Evolutionary conservation across 768 basidiomycete genomes (phyloP), one percentile per base, ranked within the genome.

Genomic region (Russula sp.): DNA sequence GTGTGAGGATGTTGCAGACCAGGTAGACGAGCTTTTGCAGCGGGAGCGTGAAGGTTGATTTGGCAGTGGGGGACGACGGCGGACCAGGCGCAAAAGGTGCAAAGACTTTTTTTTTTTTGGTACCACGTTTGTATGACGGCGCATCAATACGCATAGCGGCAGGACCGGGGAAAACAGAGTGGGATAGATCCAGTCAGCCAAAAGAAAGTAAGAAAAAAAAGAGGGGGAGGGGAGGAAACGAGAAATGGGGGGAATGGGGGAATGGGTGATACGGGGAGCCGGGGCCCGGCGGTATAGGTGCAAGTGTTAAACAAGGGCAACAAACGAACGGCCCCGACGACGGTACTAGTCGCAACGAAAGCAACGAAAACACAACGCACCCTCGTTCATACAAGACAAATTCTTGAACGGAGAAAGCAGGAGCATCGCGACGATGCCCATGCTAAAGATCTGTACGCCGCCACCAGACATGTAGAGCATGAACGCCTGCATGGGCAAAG

Each of bases 391-490:
- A 9, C 81, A 83, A 58, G 84, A 82, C 14, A 94, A 73, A 60
- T 92, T 94, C 75, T 89, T 92, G 76, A 96, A 86, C 0, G 95
- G 95, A 11, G 84, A 82, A 63, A 92, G 78, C 63, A 98, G 82
- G 14, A 98, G 81, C 92, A 95, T 94, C 72, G 93, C 88, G 24
- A 98, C 89, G 74, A 94, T 95, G 38, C 95, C 94, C 80, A 98
- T 92, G 76, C 93, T 95, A 75, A 98, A 97, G 49, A 98, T 89
- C 75, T 98, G 95, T 16, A 98, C 89, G 56, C 93, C 92, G 14
- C 92, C 88, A 40, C 95, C 95, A 24, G 94, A 95, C 90, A 98
- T 96, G 83, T 98, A 98, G 38, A 98, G 81, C 95, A 98, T 98
- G 78, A 98, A 90, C 5, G 89, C 93, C 72, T 98, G 94, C 95